phyloP scores from a whole-genome alignment of 73 alveolate species.

The Breviolum minutum region DNA sequence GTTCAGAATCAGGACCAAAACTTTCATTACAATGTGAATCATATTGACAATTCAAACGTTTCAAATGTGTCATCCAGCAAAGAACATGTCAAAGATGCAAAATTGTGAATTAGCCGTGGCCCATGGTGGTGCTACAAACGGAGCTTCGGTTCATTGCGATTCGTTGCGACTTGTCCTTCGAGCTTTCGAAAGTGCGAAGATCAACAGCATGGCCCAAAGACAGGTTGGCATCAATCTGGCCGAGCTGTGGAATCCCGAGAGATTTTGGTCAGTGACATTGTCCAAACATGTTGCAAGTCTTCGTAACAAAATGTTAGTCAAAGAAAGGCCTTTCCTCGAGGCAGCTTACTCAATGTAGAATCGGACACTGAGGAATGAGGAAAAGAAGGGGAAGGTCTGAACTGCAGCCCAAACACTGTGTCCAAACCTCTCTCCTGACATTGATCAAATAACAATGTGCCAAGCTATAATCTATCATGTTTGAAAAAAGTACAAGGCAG shows the following conservation, averaged over 20 bases:
- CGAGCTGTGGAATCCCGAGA: background rate
- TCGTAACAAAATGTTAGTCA: too few relatives aligned
- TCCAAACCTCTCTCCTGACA: slow-evolving; percentile 83
- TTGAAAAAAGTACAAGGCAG: too few relatives aligned
- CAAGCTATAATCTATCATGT: background rate
- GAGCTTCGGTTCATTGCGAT: background rate
- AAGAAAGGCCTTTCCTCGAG: too few relatives aligned
- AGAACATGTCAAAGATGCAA: too few relatives aligned
- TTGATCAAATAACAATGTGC: background rate
- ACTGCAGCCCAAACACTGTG: slow-evolving; percentile 24
- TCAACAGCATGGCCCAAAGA: slow-evolving; percentile 77
- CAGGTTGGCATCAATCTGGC: slow-evolving; percentile 85
- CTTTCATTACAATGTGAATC: too few relatives aligned
- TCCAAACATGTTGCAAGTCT: background rate
- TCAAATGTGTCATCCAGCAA: too few relatives aligned
- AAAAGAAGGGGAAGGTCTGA: background rate
- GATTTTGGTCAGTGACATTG: background rate
- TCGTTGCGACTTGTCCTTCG: background rate
- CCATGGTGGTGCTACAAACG: too few relatives aligned
- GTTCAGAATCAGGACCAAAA: too few relatives aligned
- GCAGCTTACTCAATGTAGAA: too few relatives aligned
- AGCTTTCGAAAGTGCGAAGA: slow-evolving; percentile 53
- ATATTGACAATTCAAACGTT: too few relatives aligned
- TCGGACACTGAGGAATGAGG: too few relatives aligned
- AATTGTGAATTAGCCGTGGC: too few relatives aligned